Percentiles rank a stretch among this genome's conserved stretches.
Evolutionary conservation across 1,139 yeast species (phyloP).

Genomic region (Diutina sp.): DNA sequence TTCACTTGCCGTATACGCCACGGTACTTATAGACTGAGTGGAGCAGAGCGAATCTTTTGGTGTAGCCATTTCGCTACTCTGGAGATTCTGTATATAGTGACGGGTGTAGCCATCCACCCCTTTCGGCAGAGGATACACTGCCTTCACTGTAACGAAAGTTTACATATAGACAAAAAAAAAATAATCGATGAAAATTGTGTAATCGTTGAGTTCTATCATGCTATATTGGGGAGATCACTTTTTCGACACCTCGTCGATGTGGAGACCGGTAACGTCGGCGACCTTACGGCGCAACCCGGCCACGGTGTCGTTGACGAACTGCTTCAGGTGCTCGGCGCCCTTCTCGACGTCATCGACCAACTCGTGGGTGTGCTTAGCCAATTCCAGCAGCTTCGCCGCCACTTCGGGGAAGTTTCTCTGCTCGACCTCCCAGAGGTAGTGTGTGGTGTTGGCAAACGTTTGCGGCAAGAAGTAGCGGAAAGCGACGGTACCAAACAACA

Average conservation of each 20-base stretch:
- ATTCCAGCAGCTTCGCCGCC: conserved; percentile 49
- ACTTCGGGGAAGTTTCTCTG: conserved; percentile 49
- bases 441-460: conserved; percentile 56
- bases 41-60: background rate
- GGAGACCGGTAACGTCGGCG: conserved; percentile 56
- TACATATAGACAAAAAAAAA: background rate
- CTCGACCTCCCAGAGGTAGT: conserved; percentile 56
- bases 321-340: conserved; percentile 23
- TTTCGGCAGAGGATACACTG: background rate
- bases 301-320: conserved; percentile 26
- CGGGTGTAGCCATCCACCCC: background rate
- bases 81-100: background rate
- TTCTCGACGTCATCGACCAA: conserved; percentile 29
- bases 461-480: conserved; percentile 68
- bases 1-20: background rate
- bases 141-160: background rate
- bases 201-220: background rate
- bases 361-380: conserved; percentile 33
- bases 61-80: background rate
- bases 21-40: background rate
- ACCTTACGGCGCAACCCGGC: conserved; percentile 32
- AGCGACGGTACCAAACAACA: conserved; percentile 53
- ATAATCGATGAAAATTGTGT: too few species aligned
- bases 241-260: conserved; percentile 47
- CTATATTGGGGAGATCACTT: conserved; percentile 14